A percentile compares a stretch with the other conserved stretches of the same genome.
phyloP scores from a whole-genome alignment of 331 rosid genomes.

The Saraca asoca region DNA sequence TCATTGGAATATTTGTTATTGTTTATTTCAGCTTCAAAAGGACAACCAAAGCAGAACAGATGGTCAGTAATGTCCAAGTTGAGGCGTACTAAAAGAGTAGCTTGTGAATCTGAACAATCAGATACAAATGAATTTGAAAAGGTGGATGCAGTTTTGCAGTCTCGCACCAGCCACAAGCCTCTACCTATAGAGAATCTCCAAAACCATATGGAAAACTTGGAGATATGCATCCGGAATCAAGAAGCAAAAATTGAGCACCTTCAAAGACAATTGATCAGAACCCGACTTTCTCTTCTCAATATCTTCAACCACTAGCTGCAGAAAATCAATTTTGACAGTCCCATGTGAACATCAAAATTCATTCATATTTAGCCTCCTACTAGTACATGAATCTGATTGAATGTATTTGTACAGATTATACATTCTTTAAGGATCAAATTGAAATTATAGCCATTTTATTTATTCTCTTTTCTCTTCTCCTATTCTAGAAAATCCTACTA shows the following conservation, averaged over 20 bases:
- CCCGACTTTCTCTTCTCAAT: slow-evolving; percentile 53
- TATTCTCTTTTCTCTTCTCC: neutral
- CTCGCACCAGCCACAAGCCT: slow-evolving; percentile 28
- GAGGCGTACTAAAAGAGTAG: slow-evolving; percentile 37
- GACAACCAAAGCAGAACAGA: slow-evolving; percentile 25
- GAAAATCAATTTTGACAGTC: neutral
- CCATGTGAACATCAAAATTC: neutral
- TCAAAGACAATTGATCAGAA: slow-evolving; percentile 41
- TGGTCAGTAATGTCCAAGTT: slow-evolving; percentile 42
- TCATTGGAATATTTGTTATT: slow-evolving; percentile 42
- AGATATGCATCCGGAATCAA: slow-evolving; percentile 34
- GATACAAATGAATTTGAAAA: slow-evolving; percentile 40
- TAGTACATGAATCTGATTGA: slow-evolving; percentile 24
- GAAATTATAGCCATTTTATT: neutral
- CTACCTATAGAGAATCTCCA: slow-evolving; percentile 26
- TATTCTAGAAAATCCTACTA: neutral
- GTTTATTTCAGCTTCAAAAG: slow-evolving; percentile 34
- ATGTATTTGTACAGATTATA: slow-evolving; percentile 17
- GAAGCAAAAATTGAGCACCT: slow-evolving; percentile 42
- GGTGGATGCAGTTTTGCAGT: slow-evolving; percentile 37
- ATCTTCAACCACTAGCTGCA: slow-evolving; percentile 36
- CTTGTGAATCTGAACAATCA: slow-evolving; percentile 18
- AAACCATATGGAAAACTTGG: slow-evolving; percentile 34
- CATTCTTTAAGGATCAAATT: slow-evolving; percentile 3
- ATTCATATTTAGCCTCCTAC: neutral